Base-by-base conservation (phyloP, 768 basidiomycete species). In the Panus rudis region DNA sequence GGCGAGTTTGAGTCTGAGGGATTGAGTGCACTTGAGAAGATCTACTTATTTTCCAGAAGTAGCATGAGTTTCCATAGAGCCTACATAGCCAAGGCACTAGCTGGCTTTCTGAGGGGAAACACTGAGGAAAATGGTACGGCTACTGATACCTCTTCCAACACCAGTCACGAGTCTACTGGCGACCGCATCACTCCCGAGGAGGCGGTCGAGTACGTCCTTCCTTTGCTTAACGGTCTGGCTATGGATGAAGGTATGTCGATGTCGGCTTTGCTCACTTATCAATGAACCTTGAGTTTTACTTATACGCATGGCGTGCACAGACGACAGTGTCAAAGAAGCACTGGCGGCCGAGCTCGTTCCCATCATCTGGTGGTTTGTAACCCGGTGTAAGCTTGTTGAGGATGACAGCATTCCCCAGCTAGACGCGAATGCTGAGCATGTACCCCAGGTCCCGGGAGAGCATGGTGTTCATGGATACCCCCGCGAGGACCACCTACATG, bases 291-390 rank as follows among this genome's bases (percentile, higher is more conserved):
- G 28, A 14, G 12, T 40, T 19, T 22, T 21, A 33, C 19, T 26
- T 26, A 30, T 28, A 33, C 11, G 10, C 25, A 17, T 14, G 20
- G 7, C 14, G 32, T 10, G 31, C 16, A 12, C 55, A 90, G 92
- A 94, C 47, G 92, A 94, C 56, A 61, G 72, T 34, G 90, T 96
- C 41, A 88, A 87, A 59, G 92, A 93, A 61, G 87, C 89, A 5
- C 78, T 96, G 19, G 82, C 88, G 1, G 72, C 78, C 2, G 82
- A 88, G 51, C 69, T 98, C 8, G 79, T 88, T 27, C 67, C 75
- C 39, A 77, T 94, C 52, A 76, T 96, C 37, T 96, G 91, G 91
- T 94, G 90, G 81, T 97, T 94, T 64, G 81, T 89, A 53, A 78
- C 81, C 3, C 55, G 54, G 42, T 60, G 57, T 41, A 51, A 42